Conservation (phyloP, 805 yeast genomes). For the Metschnikowia dekortorum region DNA sequence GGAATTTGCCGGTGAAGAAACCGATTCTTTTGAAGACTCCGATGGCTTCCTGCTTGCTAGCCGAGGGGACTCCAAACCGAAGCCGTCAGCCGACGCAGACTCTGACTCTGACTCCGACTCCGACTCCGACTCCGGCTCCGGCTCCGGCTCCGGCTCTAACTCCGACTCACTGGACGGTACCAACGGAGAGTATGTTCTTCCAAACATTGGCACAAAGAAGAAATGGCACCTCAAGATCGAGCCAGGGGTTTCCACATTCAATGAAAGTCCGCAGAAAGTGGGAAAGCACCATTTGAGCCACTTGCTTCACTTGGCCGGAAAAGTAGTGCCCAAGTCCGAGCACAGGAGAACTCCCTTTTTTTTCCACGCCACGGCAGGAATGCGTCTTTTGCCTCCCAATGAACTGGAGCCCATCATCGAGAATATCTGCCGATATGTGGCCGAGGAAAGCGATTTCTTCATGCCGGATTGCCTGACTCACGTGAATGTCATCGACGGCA, state of each 20-base stretch:
- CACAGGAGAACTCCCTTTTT: conserved; percentile 62
- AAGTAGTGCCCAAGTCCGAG: conserved; percentile 56
- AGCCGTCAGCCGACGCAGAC: neutral
- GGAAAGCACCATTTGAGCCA: conserved; percentile 49
- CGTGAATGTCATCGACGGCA: conserved; percentile 58
- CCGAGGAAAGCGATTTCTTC: conserved; percentile 44
- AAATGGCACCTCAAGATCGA: conserved; percentile 49
- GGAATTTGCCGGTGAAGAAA: neutral
- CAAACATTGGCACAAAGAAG: conserved; percentile 29
- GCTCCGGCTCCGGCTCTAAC: conserved; percentile 7
- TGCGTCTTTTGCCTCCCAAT: conserved; percentile 52
- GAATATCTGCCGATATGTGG: conserved; percentile 48
- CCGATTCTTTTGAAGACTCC: too few relatives aligned
- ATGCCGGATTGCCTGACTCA: conserved; percentile 61
- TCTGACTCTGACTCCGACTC: conserved; percentile 9
- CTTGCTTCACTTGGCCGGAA: conserved; percentile 45
- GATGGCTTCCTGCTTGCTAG: too few relatives aligned
- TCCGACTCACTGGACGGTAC: neutral
- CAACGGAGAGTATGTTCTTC: conserved; percentile 13
- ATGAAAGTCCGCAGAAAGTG: conserved; percentile 43
- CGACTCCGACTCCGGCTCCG: conserved; percentile 1
- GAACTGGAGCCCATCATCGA: conserved; percentile 45
- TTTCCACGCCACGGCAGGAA: conserved; percentile 67
- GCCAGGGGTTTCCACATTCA: conserved; percentile 53
- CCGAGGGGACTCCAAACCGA: too few relatives aligned